A percentile compares a stretch with the other conserved stretches of the same genome.
Conservation (phyloP, 179 eudicot genomes). For the Pouteria campechiana region DNA sequence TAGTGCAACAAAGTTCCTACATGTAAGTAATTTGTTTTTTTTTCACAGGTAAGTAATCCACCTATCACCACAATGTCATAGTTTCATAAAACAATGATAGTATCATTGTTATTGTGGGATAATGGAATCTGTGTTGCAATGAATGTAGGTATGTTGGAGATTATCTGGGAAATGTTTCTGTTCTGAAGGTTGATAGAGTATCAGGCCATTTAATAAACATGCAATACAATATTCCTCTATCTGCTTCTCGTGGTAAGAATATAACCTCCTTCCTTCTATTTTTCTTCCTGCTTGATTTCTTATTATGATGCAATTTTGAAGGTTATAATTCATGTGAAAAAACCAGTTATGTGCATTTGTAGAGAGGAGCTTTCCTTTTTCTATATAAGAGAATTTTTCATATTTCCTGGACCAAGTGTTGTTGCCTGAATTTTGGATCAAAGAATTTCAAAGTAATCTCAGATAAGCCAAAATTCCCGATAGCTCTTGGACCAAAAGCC, state of each 20-base stretch:
- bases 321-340: conserved; percentile 4
- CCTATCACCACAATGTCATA: no score
- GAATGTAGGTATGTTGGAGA: conserved; percentile 84
- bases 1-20: conserved; percentile 47
- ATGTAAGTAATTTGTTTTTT: conserved; percentile 65
- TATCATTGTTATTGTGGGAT: no score
- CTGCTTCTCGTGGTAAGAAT: conserved; percentile 70
- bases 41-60: no score
- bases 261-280: not conserved
- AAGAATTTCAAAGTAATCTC: no score
- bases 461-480: no score
- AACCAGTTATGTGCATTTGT: not conserved
- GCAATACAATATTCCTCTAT: conserved; percentile 75
- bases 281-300: not conserved
- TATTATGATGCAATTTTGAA: not conserved
- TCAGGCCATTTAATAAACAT: conserved; percentile 33
- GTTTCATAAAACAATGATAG: no score
- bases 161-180: conserved; percentile 57
- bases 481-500: no score
- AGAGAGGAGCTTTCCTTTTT: no score
- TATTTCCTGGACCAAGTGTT: no score
- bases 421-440: no score
- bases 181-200: conserved; percentile 53
- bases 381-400: no score
- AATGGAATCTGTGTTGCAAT: no score